Base-by-base conservation (phyloP, 176 grass and related monocot genomes). In the Musa itinerans region DNA sequence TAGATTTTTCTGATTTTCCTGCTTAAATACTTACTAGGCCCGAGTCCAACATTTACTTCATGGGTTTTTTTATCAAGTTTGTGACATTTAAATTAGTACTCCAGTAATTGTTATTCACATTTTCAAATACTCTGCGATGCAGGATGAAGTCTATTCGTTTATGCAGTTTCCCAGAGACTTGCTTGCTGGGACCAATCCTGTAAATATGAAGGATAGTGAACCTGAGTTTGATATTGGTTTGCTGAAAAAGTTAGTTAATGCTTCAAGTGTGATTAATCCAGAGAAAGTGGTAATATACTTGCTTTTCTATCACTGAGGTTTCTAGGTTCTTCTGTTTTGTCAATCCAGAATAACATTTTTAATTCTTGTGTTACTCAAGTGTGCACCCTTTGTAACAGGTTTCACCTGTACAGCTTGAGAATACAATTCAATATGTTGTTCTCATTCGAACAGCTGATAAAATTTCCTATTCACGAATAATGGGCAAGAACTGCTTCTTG, bases 401-500 rank as follows among this genome's bases (percentile, higher is more conserved):
- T 17, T 87, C 74, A 67, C 54, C 68, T 80, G 81, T 86, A 71
- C 88, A 82, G 63, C 78, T 88, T 63, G 66, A 84, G 65, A 80
- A 72, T 90, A 81, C 82, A 51, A 65, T 97, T 81, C 68, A 90
- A 76, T 80, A 93, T 80, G 71, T 85, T 63, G 70, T 75, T 59
- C 82, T 97, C 80, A 82, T 97, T 61, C 84, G 77, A 68, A 85
- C 70, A 73, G 65, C 86, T 11, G 74, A 85, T 79, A 53, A 58
- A 64, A 72, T 97, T 71, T 82, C 55, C 54, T 86, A 59, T 82
- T 87, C 90, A 54, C 69, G 74, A 54, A 52, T 86, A 62, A 84
- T 97, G 85, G 85, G 93, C 76, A 85, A 81, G 74, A 13, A 84
- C 72, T 88, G 82, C 24, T 97, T 87, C 85, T 58, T 87, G 90